Base-by-base conservation (phyloP, 257 asterid species). In the Henckelia pumila region DNA sequence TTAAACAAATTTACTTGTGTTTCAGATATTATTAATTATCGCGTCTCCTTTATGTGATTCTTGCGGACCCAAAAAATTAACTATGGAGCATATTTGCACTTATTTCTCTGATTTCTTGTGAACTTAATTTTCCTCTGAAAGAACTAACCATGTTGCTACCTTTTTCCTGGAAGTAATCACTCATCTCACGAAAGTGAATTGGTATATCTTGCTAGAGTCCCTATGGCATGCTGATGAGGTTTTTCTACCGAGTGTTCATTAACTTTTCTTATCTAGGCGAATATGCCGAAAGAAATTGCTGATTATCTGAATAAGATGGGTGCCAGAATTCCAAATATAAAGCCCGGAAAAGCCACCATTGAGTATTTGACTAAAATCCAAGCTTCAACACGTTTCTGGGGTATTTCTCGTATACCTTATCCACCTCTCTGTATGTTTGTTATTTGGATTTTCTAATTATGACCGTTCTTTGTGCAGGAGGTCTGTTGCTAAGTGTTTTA, bases 301-400 rank as follows among this genome's bases (percentile, higher is more conserved):
- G 99, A 94, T 78, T 94, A 94, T 82, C 83, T 94, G 68, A 94
- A 94, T 75, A 94, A 94, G 84, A 94, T 94, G 91, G 95, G 96
- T 5, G 97, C 97, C 35, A 81, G 97, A 79, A 84, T 94, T 76
- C 97, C 97, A 25, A 82, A 81, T 58, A 78, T 91, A 74, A 94
- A 94, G 78, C 99, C 99, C 4, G 99, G 99, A 78, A 90, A 85
- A 79, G 96, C 97, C 68, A 91, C 99, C 30, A 80, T 94, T 4
- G 97, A 91, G 79, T 91, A 91, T 79, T 74, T 94, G 78, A 88
- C 95, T n/a, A 88, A 88, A 81, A 78, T 94, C 78, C 99, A 94
- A 83, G 92, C 95, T 50, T 94, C 99, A 23, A 90, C 99, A 13
- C 99, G 97, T 56, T 91, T 94, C 72, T 94, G 99, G 99, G 99